Conservation (phyloP, 805 yeast genomes). For the Lachancea waltii region DNA sequence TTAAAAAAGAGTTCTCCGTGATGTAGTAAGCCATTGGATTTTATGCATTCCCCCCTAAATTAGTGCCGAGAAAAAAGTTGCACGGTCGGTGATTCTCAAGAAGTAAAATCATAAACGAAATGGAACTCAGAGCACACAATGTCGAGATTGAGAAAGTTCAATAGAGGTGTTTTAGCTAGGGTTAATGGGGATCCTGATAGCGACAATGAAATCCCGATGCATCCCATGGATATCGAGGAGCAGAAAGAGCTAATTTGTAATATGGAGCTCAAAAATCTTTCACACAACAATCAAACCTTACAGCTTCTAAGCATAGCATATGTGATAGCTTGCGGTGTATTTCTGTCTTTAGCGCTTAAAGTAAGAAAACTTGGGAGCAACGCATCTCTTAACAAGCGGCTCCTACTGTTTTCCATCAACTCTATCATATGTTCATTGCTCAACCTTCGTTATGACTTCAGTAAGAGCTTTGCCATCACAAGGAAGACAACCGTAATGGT, state of each 20-base stretch:
- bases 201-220: slow-evolving; percentile 9
- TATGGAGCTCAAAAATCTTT: slow-evolving; percentile 20
- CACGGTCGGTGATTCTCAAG: too few species aligned
- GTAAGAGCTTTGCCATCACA: slow-evolving; percentile 17
- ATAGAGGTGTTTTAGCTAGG: slow-evolving; percentile 13
- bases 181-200: slow-evolving; percentile 10
- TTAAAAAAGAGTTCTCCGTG: too few species aligned
- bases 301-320: slow-evolving; percentile 18
- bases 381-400: slow-evolving; percentile 1
- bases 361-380: slow-evolving; percentile 9
- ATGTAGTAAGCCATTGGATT: too few species aligned
- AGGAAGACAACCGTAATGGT: slow-evolving; percentile 14
- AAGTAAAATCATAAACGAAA: not conserved
- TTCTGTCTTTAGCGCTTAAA: slow-evolving; percentile 20
- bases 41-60: too few species aligned
- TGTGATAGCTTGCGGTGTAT: slow-evolving; percentile 20
- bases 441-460: slow-evolving; percentile 23
- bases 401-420: slow-evolving; percentile 13
- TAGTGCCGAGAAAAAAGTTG: too few species aligned
- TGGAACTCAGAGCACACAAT: slow-evolving; percentile 6
- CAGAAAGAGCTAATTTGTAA: slow-evolving; percentile 28
- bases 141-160: slow-evolving; percentile 23
- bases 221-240: slow-evolving; percentile 29
- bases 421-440: slow-evolving; percentile 25
- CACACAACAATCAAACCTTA: slow-evolving; percentile 16